These are phyloP conservation scores for Dissophora ornata DNA, from an alignment of 192 early-diverging fungal genomes.

Conservation along the genomic window DNA sequence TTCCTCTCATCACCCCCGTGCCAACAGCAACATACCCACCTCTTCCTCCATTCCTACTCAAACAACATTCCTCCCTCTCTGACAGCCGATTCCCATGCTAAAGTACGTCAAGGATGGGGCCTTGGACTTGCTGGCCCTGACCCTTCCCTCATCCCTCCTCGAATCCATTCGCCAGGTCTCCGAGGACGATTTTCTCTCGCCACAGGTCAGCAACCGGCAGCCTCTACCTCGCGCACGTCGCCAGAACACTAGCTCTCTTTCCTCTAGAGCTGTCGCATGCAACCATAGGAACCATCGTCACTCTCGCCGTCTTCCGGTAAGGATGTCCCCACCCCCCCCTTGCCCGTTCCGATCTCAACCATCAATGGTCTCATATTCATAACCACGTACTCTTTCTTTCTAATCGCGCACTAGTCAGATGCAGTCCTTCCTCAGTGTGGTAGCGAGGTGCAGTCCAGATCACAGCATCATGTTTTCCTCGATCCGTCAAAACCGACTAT, in stretches of 20 bases:
- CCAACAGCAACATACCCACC: neutral
- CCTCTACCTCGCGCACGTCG: slow-evolving; percentile 16
- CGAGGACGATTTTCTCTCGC: slow-evolving; percentile 39
- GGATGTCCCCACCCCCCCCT: neutral
- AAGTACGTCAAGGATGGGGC: slow-evolving; percentile 52
- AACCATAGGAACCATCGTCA: slow-evolving; percentile 1
- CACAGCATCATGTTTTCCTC: neutral
- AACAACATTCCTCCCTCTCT: no score
- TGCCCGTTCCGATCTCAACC: no score
- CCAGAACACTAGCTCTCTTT: neutral
- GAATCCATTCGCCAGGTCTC: slow-evolving; percentile 52
- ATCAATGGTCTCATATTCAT: no score
- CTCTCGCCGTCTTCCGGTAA: neutral
- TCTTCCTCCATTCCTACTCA: neutral
- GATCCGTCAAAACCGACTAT: neutral
- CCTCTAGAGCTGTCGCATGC: slow-evolving; percentile 16
- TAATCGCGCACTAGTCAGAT: no score
- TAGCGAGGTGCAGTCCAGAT: no score
- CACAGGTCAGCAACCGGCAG: slow-evolving; percentile 17
- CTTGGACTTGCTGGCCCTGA: slow-evolving; percentile 34
- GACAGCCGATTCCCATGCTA: slow-evolving; percentile 9
- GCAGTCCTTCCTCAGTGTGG: no score
- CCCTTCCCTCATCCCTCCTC: slow-evolving; percentile 32
- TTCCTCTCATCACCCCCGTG: no score
- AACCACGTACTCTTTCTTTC: no score